A percentile compares a stretch with the other conserved stretches of the same genome.
Conservation (phyloP, 805 yeast species). For the Vanderwaltozyma verrucispora region DNA sequence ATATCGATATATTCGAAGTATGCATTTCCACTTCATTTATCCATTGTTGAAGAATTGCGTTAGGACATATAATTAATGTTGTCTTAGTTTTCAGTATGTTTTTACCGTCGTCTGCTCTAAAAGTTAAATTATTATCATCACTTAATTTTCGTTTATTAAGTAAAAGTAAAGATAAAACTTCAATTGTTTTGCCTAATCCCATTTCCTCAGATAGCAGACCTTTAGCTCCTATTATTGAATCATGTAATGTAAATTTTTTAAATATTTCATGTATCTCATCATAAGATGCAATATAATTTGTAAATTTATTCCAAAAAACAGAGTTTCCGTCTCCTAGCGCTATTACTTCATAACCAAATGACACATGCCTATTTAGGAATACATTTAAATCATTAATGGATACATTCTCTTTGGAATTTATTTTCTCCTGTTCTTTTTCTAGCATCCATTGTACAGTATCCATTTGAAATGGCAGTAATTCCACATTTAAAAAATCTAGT, state of each 20-base stretch:
- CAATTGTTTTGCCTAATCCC: conserved; percentile 96
- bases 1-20: conserved; percentile 39
- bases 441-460: conserved; percentile 28
- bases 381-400: conserved; percentile 4
- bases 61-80: conserved; percentile 79
- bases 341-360: conserved; percentile 23
- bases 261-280: conserved; percentile 12
- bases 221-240: conserved; percentile 15
- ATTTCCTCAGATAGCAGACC: conserved; percentile 88
- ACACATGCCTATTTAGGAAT: conserved; percentile 17
- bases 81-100: conserved; percentile 41
- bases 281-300: conserved; percentile 18
- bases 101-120: conserved; percentile 15
- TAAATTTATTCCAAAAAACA: conserved; percentile 26
- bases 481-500: conserved; percentile 10
- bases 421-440: conserved; percentile 11
- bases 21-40: conserved; percentile 51
- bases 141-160: conserved; percentile 44
- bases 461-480: conserved; percentile 24
- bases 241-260: background rate
- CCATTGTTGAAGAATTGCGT: conserved; percentile 82
- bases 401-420: background rate
- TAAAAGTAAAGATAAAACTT: conserved; percentile 55
- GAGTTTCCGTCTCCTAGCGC: background rate
- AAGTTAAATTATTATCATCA: conserved; percentile 3